These are phyloP conservation scores for Colletotrichum phormii DNA, from an alignment of 2,329 filamentous ascomycete genomes.

Conservation along the genomic window DNA sequence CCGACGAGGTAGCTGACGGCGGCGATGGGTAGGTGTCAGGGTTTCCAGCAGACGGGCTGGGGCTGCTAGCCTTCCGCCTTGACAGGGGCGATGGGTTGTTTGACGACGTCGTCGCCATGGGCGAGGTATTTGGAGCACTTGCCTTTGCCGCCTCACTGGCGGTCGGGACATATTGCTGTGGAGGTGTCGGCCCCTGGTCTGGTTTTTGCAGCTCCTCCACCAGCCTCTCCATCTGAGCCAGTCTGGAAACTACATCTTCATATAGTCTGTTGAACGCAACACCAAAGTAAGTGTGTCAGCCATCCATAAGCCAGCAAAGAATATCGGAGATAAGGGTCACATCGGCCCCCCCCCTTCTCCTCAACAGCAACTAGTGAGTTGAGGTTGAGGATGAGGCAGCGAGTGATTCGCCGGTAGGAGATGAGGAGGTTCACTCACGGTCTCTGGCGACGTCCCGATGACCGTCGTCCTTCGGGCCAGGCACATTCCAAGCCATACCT, in stretches of 20 bases:
- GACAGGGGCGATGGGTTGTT: constrained; percentile 16
- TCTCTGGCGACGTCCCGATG: constrained; percentile 32
- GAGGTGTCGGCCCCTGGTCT: constrained; percentile 6
- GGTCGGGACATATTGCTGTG: not conserved
- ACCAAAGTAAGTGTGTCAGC: constrained; percentile 4
- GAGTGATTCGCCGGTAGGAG: not conserved
- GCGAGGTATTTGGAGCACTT: not conserved
- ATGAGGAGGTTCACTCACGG: constrained; percentile 19
- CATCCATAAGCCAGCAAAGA: not conserved
- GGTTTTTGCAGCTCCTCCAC: constrained; percentile 34
- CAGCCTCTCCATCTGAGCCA: constrained; percentile 34
- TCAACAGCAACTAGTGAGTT: not conserved
- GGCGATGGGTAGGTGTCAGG: constrained; percentile 26
- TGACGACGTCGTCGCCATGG: constrained; percentile 40
- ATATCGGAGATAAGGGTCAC: not conserved
- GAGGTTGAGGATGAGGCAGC: not conserved
- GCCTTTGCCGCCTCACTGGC: not conserved
- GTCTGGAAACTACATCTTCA: constrained; percentile 34
- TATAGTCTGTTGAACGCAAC: constrained; percentile 16
- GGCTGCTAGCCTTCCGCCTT: constrained; percentile 24
- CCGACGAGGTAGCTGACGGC: constrained; percentile 24
- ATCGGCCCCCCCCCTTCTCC: too few species aligned
- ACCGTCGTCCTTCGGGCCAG: constrained; percentile 35
- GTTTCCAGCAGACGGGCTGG: constrained; percentile 25
- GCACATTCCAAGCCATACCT: constrained; percentile 32